Evolutionary conservation across 2,329 filamentous ascomycete species (phyloP).

Genomic region (Pseudogymnoascus sp.): DNA sequence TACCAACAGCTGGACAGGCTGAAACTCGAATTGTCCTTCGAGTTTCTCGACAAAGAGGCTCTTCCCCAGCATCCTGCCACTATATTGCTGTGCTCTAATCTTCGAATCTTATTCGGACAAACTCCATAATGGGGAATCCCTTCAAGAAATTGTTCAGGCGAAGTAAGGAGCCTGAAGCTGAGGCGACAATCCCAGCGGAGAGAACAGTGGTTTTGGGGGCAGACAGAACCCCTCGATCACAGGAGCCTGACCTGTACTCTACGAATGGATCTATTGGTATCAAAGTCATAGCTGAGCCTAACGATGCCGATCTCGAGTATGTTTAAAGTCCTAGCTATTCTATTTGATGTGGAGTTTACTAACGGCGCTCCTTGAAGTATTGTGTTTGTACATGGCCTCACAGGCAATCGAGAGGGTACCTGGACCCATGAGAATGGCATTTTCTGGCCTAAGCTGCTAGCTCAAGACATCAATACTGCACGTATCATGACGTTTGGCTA

Average conservation of each 20-base stretch:
- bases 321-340: too few relatives aligned
- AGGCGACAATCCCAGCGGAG: not conserved
- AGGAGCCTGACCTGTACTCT: constrained; percentile 9
- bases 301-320: constrained; percentile 10
- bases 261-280: constrained; percentile 11
- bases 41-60: too few relatives aligned
- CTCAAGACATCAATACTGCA: constrained; percentile 10
- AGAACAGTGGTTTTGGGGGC: not conserved
- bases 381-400: constrained; percentile 37
- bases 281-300: constrained; percentile 11
- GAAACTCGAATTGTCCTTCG: too few relatives aligned
- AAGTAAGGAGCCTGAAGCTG: too few relatives aligned
- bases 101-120: too few relatives aligned
- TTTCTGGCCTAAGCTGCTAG: constrained; percentile 14
- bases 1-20: too few relatives aligned
- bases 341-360: too few relatives aligned
- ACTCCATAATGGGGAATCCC: too few relatives aligned
- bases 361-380: constrained; percentile 18
- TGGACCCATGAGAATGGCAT: constrained; percentile 28
- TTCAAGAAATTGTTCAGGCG: too few relatives aligned
- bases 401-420: constrained; percentile 32
- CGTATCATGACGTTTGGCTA: constrained; percentile 2
- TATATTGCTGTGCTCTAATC: too few relatives aligned
- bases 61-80: too few relatives aligned
- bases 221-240: not conserved